Percentiles rank a stretch among this genome's conserved stretches.
phyloP scores from a whole-genome alignment of 2,329 filamentous ascomycete genomes.

The Pseudocercospora eumusae region DNA sequence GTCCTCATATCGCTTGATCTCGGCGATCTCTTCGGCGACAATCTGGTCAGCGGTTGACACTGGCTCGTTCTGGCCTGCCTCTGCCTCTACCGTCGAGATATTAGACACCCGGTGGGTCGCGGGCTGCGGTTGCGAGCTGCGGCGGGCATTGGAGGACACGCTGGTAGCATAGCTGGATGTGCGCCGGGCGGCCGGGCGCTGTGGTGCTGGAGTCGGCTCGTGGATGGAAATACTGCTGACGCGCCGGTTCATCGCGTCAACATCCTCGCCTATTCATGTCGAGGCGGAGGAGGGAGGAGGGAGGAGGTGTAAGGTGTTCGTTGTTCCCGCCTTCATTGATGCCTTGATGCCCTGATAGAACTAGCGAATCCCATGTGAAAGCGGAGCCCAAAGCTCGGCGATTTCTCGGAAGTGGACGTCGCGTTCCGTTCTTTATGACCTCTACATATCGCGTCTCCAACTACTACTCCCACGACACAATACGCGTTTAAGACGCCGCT shows the following conservation, averaged over 20 bases:
- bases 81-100: slow-evolving; percentile 64
- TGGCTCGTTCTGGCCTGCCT: slow-evolving; percentile 59
- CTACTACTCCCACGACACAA: not conserved
- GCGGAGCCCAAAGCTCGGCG: not conserved
- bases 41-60: slow-evolving; percentile 63
- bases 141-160: slow-evolving; percentile 20
- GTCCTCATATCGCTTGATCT: slow-evolving; percentile 97
- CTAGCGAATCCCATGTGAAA: slow-evolving; percentile 12
- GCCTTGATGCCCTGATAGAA: slow-evolving; percentile 6
- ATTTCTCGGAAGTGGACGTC: slow-evolving; percentile 6
- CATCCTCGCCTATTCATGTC: slow-evolving; percentile 20
- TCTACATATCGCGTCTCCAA: not conserved
- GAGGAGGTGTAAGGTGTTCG: slow-evolving; percentile 1
- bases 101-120: slow-evolving; percentile 66
- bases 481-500: not conserved
- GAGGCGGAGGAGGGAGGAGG: not conserved
- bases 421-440: too few relatives aligned
- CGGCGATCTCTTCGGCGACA: slow-evolving; percentile 91
- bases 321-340: slow-evolving; percentile 9
- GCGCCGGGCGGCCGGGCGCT: slow-evolving; percentile 20
- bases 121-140: slow-evolving; percentile 12
- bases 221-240: slow-evolving; percentile 41
- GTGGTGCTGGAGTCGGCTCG: slow-evolving; percentile 14
- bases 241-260: slow-evolving; percentile 50
- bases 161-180: slow-evolving; percentile 29